Base-by-base conservation (phyloP, 805 yeast species). In the Wickerhamiella azyma region DNA sequence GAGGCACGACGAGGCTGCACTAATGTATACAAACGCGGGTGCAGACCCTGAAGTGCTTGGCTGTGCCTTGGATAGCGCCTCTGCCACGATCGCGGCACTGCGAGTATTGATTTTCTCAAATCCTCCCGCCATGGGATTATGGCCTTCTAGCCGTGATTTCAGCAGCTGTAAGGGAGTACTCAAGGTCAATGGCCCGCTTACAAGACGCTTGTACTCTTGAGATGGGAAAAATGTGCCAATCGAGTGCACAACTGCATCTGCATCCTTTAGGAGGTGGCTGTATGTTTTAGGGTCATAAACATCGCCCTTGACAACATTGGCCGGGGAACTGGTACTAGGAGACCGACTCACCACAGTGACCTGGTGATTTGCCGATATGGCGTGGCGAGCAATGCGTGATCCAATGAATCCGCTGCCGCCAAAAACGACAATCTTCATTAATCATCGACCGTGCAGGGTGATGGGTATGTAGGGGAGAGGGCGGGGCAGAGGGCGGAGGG, bases 371-470 rank as follows among this genome's bases (percentile, higher is more conserved):
- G 73, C 60, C 18, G 61, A 63, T 1, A 82, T 61, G 0, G 81
- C 94, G 2, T 71, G 69, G 57, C 79, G 79, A 57, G 94, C 83
- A 8, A 88, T 77, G 29, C 78, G 66, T 47, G 50, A 52, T 53
- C 75, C 81, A 14, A 88, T 61, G 58, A 84, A 84, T 8, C 96
- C 96, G 53, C 75, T 77, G 0, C 96, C 96, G 14, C 97, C 97
- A 56, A 86, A 76, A 0, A 86, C 84, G 3, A 84, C 75, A 2
- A 75, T 52, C 39, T 50, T 53, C 55, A 64, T 68, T 2, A n/a
- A 5, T 21, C 24, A 21, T 21, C 24, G 24, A 21, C 6, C 6
- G 24, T 21, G 24, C 4, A 7, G 7, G 7, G 24, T 21, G 24
- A 7, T 5, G 24, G 24, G 4, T 21, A 21, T 21, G 4, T 21